phyloP scores from a whole-genome alignment of 164 flowering plant species.

The Santalum album region DNA sequence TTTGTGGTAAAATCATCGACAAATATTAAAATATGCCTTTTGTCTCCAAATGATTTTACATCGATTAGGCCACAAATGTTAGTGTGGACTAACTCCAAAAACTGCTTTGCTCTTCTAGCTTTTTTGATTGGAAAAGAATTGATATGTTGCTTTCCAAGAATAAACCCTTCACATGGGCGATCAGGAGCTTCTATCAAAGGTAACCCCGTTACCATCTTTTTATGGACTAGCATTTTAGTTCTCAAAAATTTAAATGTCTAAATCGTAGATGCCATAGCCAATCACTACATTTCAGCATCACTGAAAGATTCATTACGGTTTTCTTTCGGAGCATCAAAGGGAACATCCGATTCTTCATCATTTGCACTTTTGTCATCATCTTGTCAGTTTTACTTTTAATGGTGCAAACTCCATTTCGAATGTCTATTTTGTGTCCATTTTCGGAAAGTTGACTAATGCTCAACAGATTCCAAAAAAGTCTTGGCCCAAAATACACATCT shows the following conservation, averaged over 20 bases:
- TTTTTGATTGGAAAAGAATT: not conserved
- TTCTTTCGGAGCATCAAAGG: not conserved
- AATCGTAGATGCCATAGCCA: slow-evolving; percentile 2
- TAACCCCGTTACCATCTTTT: not conserved
- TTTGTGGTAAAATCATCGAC: too few relatives aligned
- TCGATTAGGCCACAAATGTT: not conserved
- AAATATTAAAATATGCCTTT: too few relatives aligned
- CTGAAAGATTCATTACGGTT: not conserved
- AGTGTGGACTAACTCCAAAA: not conserved
- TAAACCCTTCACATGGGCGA: not conserved
- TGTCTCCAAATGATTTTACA: too few relatives aligned
- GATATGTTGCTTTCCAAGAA: not conserved
- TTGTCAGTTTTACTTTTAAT: too few relatives aligned
- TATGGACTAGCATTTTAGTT: not conserved
- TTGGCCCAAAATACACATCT: too few relatives aligned
- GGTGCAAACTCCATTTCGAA: too few relatives aligned
- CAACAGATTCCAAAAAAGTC: too few relatives aligned
- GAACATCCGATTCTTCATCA: not conserved
- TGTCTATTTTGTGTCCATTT: too few relatives aligned
- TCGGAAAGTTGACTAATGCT: too few relatives aligned
- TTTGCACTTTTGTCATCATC: not conserved
- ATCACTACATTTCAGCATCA: not conserved
- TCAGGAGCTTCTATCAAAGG: not conserved
- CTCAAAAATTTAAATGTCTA: not conserved
- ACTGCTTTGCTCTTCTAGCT: not conserved